Base-by-base conservation (phyloP, 2,329 filamentous ascomycete genomes). In the Penicillium sp. region DNA sequence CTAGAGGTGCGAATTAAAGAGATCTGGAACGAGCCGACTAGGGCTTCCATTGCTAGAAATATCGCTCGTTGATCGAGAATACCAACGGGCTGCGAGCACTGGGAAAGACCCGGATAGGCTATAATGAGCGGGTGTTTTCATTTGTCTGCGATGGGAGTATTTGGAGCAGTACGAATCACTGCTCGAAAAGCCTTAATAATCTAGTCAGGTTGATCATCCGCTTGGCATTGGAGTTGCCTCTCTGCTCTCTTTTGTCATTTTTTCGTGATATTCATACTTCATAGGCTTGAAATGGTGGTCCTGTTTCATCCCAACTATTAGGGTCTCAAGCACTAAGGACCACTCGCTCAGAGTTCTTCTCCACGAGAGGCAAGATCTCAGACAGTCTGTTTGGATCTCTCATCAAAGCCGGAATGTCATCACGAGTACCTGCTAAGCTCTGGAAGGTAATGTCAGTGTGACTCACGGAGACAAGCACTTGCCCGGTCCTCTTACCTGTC, bases 331-430 rank as follows among this genome's bases (percentile, higher is more conserved):
- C 62, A 33, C 60, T 58, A 31, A 78, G 66, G 19, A 66, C 59
- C n/a, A 83, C 72, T 44, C 76, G 76, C 60, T 96, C 91, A 60
- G 88, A 77, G 31, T 74, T 83, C 56, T 87, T 86, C 56, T 91
- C 87, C n/a, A 92, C 85, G 5, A 91, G 77, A 2, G 87, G 88
- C 49, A 96, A 75, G 43, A 92, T 70, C 31, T 87, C 84, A 14
- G 86, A 86, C 43, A 96, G 79, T 55, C 87, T 82, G 69, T 96
- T 95, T 2, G 92, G 85, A 75, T 97, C 92, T 67, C 92, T 83
- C 77, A 96, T 81, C 24, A 89, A 84, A 41, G 90, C 84, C 1
- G 90, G 89, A 22, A 92, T 83, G 70, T 93, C 91, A 68, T 94
- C 89, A 3, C 89, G 86, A 55, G 79, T 80, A 37, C 81, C 79